These are phyloP conservation scores for Backusella sp. DNA, from an alignment of 192 early-diverging fungal genomes.

Conservation along the genomic window DNA sequence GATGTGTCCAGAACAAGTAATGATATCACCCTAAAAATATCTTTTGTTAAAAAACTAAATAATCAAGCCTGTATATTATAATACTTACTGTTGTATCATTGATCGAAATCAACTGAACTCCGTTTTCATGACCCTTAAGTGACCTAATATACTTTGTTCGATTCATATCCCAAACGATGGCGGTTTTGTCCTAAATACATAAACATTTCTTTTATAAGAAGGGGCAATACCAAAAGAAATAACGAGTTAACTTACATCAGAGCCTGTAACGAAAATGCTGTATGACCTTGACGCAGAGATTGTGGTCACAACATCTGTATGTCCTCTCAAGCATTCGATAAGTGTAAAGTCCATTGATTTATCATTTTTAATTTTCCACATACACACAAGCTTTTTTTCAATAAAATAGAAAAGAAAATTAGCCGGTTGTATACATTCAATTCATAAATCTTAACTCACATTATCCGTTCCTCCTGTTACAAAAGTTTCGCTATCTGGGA, in stretches of 20 bases:
- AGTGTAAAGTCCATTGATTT: conserved; percentile 48
- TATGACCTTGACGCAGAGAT: conserved; percentile 54
- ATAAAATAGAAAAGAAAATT: neutral
- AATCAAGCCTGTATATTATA: neutral
- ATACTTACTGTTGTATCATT: conserved; percentile 58
- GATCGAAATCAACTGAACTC: conserved; percentile 48
- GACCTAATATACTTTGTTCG: conserved; percentile 61
- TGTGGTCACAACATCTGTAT: conserved; percentile 49
- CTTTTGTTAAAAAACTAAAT: neutral
- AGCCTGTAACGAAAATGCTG: conserved; percentile 59
- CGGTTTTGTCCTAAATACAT: conserved; percentile 51
- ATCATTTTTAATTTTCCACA: conserved; percentile 52
- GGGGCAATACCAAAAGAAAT: neutral
- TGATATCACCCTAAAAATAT: conserved; percentile 54
- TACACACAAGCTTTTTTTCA: conserved; percentile 50
- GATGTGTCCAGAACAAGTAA: conserved; percentile 55
- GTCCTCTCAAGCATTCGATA: conserved; percentile 57
- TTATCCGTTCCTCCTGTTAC: conserved; percentile 58
- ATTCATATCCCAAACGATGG: conserved; percentile 67
- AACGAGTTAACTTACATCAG: conserved; percentile 31
- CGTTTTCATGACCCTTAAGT: conserved; percentile 49
- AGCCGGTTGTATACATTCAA: neutral
- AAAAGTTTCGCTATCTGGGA: conserved; percentile 59
- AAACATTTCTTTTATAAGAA: neutral
- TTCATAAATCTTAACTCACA: conserved; percentile 20